These are phyloP conservation scores for Penicillium longicatenatum DNA, from an alignment of 495 filamentous ascomycete genomes.

Conservation along the genomic window DNA sequence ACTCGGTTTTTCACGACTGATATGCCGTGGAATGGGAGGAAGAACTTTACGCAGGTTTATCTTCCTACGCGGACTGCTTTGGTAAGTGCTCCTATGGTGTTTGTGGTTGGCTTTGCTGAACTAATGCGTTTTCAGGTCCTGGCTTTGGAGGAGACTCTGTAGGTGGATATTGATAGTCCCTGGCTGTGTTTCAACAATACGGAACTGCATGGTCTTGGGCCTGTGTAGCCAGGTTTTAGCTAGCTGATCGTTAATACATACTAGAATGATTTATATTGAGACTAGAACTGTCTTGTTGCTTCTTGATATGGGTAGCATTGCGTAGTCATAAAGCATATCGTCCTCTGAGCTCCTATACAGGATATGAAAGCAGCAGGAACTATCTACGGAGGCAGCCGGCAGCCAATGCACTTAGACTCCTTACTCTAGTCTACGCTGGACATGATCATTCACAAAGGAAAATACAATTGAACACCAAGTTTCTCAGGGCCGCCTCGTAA, in stretches of 20 bases:
- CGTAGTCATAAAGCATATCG: too few species aligned
- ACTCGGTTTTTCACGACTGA: slow-evolving; percentile 91
- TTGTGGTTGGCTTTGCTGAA: slow-evolving; percentile 4
- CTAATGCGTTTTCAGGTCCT: slow-evolving; percentile 42
- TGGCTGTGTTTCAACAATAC: not conserved
- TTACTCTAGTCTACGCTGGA: not conserved
- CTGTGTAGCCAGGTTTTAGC: not conserved
- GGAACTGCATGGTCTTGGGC: not conserved
- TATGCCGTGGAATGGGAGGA: slow-evolving; percentile 82
- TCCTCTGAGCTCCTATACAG: too few species aligned
- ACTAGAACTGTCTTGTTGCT: too few species aligned
- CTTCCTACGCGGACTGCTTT: slow-evolving; percentile 82
- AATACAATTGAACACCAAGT: slow-evolving; percentile 40
- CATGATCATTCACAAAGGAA: slow-evolving; percentile 31
- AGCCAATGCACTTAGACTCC: not conserved
- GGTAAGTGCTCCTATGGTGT: slow-evolving; percentile 58
- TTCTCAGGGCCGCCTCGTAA: slow-evolving; percentile 25
- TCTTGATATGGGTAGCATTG: too few species aligned
- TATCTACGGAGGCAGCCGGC: too few species aligned
- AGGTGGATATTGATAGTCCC: not conserved
- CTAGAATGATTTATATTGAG: slow-evolving; percentile 1
- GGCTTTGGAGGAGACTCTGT: slow-evolving; percentile 53
- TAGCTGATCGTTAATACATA: slow-evolving; percentile 1
- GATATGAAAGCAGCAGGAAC: too few species aligned
- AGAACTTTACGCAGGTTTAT: slow-evolving; percentile 92